phyloP scores from a whole-genome alignment of 306 rosid genomes.

The Ormosia semicastrata region DNA sequence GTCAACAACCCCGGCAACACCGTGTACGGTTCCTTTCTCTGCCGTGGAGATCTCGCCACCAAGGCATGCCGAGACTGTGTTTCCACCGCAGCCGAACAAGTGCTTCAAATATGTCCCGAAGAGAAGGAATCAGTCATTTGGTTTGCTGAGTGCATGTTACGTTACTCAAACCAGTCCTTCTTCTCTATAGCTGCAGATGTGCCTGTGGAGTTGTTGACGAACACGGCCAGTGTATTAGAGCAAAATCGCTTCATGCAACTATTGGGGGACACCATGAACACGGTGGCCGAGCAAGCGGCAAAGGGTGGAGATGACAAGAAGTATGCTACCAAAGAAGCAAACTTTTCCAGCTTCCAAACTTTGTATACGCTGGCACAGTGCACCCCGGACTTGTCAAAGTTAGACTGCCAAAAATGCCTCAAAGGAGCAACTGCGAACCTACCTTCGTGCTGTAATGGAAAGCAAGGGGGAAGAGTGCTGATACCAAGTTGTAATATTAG shows the following conservation, averaged over 20 bases:
- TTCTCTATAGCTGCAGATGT: not conserved
- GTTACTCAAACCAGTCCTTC: constrained; percentile 31
- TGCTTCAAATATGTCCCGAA: not conserved
- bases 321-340: constrained; percentile 28
- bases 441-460: constrained; percentile 5
- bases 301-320: constrained; percentile 22
- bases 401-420: constrained; percentile 22
- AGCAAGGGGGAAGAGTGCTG: constrained; percentile 5
- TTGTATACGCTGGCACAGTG: constrained; percentile 40
- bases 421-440: not conserved
- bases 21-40: constrained; percentile 29
- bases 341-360: not conserved
- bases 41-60: constrained; percentile 31
- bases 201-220: rapidly evolving
- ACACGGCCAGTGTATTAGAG: not conserved
- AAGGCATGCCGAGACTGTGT: constrained; percentile 16
- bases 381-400: constrained; percentile 26
- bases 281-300: not conserved
- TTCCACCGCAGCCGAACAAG: constrained; percentile 1
- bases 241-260: constrained; percentile 1
- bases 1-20: not conserved
- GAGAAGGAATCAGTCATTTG: constrained; percentile 21
- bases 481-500: constrained; percentile 17
- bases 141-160: constrained; percentile 37
- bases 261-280: not conserved